These are phyloP conservation scores for Myxozyma lipomycoides DNA, from an alignment of 805 yeast species.

Conservation along the genomic window DNA sequence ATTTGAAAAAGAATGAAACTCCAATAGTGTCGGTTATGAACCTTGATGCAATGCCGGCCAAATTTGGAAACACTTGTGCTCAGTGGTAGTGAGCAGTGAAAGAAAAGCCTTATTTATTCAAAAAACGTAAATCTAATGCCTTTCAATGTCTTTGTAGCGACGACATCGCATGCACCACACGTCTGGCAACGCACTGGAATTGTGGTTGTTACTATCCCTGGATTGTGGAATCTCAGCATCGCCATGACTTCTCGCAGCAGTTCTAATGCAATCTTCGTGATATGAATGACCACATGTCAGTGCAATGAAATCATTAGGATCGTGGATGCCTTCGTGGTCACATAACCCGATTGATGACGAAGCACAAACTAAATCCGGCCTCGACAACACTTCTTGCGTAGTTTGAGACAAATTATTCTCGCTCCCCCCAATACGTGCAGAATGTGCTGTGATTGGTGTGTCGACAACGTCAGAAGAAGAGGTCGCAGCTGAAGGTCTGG, in stretches of 20 bases:
- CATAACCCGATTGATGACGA: conserved; percentile 32
- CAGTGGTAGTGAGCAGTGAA: too few relatives aligned
- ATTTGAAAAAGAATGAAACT: too few relatives aligned
- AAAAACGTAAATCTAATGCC: too few relatives aligned
- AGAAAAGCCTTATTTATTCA: too few relatives aligned
- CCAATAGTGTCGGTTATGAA: too few relatives aligned
- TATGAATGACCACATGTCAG: conserved; percentile 35
- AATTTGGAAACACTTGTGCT: too few relatives aligned
- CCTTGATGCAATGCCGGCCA: too few relatives aligned
- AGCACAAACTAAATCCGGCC: conserved; percentile 33
- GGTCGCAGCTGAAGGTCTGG: conserved; percentile 8
- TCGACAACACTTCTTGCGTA: conserved; percentile 3
- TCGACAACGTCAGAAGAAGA: neutral
- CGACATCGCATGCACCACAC: conserved; percentile 38
- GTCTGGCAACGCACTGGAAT: conserved; percentile 21
- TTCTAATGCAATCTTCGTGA: conserved; percentile 33
- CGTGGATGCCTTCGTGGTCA: conserved; percentile 13
- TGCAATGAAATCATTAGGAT: conserved; percentile 14
- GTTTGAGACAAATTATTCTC: neutral
- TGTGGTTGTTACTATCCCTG: conserved; percentile 1
- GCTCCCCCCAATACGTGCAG: conserved; percentile 5
- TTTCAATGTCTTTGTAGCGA: conserved; percentile 29
- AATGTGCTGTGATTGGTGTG: conserved; percentile 1
- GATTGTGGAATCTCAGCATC: conserved; percentile 32
- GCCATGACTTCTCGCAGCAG: conserved; percentile 34